These are phyloP conservation scores for Garcia nutans DNA, from an alignment of 345 rosid genomes.

Conservation along the genomic window DNA sequence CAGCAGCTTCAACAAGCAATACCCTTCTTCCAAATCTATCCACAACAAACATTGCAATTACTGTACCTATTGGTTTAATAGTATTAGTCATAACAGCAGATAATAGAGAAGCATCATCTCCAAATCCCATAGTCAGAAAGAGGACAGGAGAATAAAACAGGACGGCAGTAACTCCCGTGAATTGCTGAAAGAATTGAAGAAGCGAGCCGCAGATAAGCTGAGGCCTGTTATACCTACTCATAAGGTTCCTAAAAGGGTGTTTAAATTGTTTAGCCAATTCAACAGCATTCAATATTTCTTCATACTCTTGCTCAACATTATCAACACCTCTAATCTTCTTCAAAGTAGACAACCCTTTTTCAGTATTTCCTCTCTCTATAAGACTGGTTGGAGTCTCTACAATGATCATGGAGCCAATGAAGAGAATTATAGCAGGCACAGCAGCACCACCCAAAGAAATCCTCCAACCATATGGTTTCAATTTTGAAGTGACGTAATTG, in stretches of 20 bases:
- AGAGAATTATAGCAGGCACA: slow-evolving; percentile 53
- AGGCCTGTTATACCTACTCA: slow-evolving; percentile 40
- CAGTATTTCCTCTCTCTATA: slow-evolving; percentile 49
- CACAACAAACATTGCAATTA: slow-evolving; percentile 31
- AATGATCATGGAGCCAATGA: slow-evolving; percentile 53
- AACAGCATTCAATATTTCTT: slow-evolving; percentile 44
- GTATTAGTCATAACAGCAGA: slow-evolving; percentile 46
- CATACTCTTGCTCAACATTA: slow-evolving; percentile 42
- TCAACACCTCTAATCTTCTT: slow-evolving; percentile 59
- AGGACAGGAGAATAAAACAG: slow-evolving; percentile 57
- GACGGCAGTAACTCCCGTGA: slow-evolving; percentile 61
- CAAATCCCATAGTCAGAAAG: slow-evolving; percentile 54
- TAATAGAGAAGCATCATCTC: slow-evolving; percentile 37
- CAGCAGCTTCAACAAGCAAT: slow-evolving; percentile 36
- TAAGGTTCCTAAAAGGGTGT: slow-evolving; percentile 43
- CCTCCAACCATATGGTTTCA: slow-evolving; percentile 57
- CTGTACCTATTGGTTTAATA: slow-evolving; percentile 32
- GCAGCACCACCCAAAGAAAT: slow-evolving; percentile 64
- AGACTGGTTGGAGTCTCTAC: slow-evolving; percentile 72
- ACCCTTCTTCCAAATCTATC: slow-evolving; percentile 45
- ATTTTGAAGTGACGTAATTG: slow-evolving; percentile 24
- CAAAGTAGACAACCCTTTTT: slow-evolving; percentile 35
- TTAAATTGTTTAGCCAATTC: slow-evolving; percentile 41
- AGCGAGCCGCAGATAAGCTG: slow-evolving; percentile 48
- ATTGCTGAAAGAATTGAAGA: slow-evolving; percentile 64